These are phyloP conservation scores for Garcia nutans DNA, from an alignment of 345 rosid species.

Conservation along the genomic window DNA sequence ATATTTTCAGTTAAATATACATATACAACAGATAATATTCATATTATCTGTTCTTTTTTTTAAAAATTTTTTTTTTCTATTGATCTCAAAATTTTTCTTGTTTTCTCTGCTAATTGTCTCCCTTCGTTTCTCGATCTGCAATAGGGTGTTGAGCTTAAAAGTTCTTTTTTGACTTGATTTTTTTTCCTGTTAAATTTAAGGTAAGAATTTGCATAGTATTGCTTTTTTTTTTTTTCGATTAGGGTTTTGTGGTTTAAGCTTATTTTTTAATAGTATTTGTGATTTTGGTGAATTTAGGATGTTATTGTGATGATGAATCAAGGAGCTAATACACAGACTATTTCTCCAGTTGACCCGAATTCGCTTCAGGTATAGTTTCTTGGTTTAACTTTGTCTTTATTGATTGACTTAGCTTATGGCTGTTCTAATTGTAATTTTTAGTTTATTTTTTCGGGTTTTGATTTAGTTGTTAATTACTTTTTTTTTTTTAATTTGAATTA, in stretches of 20 bases:
- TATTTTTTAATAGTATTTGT: not conserved
- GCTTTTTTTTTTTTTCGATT: not conserved
- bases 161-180: not conserved
- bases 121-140: conserved; percentile 9
- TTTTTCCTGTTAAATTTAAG: conserved; percentile 7
- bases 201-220: not conserved
- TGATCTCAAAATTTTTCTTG: conserved; percentile 16
- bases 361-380: conserved; percentile 57
- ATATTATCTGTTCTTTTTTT: not conserved
- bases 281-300: conserved; percentile 35
- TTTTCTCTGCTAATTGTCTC: conserved; percentile 6
- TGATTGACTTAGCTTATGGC: not conserved
- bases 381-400: not conserved
- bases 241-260: conserved; percentile 31
- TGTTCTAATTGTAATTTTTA: not conserved
- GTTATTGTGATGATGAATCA: conserved; percentile 70
- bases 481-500: conserved; percentile 6
- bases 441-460: not conserved
- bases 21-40: not conserved
- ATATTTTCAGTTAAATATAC: not conserved
- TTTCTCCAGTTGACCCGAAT: conserved; percentile 57
- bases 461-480: not conserved
- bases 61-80: not conserved
- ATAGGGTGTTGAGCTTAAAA: not conserved
- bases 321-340: conserved; percentile 58